Evolutionary conservation across 345 rosid species (phyloP).

Genomic region (Lepidium aucheri): DNA sequence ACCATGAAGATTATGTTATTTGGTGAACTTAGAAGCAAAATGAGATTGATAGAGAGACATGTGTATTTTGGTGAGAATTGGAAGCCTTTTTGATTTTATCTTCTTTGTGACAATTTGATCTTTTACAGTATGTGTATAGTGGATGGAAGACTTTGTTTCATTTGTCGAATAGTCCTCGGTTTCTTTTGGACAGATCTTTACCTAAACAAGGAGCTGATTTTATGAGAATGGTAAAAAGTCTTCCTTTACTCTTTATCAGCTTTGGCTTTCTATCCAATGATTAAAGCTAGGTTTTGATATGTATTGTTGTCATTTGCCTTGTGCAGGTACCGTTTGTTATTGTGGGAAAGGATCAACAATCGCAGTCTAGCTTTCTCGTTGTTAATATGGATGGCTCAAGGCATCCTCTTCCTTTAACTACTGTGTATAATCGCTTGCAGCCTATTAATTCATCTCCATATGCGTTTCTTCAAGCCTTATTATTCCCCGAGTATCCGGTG

Average conservation of each 20-base stretch:
- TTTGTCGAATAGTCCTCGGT: constrained; percentile 52
- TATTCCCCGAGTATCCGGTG: constrained; percentile 34
- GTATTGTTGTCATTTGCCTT: not conserved
- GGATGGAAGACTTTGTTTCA: constrained; percentile 83
- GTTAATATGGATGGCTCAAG: constrained; percentile 73
- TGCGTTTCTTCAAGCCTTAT: constrained; percentile 78
- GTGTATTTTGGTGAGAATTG: constrained; percentile 10
- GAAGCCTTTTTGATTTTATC: not conserved
- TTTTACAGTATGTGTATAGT: constrained; percentile 59
- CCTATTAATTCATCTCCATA: constrained; percentile 70
- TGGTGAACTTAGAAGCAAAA: no score
- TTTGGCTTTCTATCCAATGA: constrained; percentile 2
- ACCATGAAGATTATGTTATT: no score
- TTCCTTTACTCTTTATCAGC: not conserved
- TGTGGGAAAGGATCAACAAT: constrained; percentile 46
- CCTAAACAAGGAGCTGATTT: constrained; percentile 55
- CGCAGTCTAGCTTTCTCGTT: constrained; percentile 37
- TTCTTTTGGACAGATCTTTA: constrained; percentile 63
- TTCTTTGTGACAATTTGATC: not conserved
- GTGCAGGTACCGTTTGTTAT: constrained; percentile 84
- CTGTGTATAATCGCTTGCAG: constrained; percentile 52
- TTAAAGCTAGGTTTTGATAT: not conserved
- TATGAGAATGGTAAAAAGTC: constrained; percentile 44
- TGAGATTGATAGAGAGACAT: constrained; percentile 87
- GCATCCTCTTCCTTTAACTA: constrained; percentile 76